Conservation (phyloP, 2,329 filamentous ascomycete genomes). For the Diplodia scrobiculata region DNA sequence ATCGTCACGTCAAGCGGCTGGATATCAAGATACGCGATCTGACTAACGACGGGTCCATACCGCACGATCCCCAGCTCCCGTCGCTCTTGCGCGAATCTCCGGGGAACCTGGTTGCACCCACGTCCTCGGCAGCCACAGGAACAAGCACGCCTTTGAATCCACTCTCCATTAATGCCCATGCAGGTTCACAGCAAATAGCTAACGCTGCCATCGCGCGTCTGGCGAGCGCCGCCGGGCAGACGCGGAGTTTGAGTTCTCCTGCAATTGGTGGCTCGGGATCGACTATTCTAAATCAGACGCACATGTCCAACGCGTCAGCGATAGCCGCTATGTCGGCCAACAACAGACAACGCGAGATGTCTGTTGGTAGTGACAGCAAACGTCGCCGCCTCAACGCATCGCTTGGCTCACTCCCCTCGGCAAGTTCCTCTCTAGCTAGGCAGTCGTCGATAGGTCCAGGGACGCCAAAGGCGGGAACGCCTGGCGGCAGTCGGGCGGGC, state of each 20-base stretch:
- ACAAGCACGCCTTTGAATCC: slow-evolving; percentile 57
- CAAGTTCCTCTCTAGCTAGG: slow-evolving; percentile 56
- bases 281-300: slow-evolving; percentile 21
- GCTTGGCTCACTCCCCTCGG: slow-evolving; percentile 55
- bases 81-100: slow-evolving; percentile 57
- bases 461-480: slow-evolving; percentile 62
- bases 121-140: slow-evolving; percentile 49
- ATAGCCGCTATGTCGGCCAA: slow-evolving; percentile 28
- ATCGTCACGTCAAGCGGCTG: slow-evolving; percentile 64
- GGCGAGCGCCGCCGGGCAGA: slow-evolving; percentile 39
- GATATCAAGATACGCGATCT: slow-evolving; percentile 64
- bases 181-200: slow-evolving; percentile 56
- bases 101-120: slow-evolving; percentile 54
- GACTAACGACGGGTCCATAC: slow-evolving; percentile 60
- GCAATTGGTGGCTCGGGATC: slow-evolving; percentile 15
- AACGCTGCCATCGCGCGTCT: slow-evolving; percentile 53
- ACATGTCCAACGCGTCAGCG: slow-evolving; percentile 32
- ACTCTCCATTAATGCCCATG: slow-evolving; percentile 58
- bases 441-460: slow-evolving; percentile 64
- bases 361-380: slow-evolving; percentile 59
- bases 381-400: slow-evolving; percentile 59
- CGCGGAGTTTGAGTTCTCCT: slow-evolving; percentile 15
- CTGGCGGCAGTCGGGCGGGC: slow-evolving; percentile 55
- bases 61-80: slow-evolving; percentile 61
- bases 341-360: slow-evolving; percentile 55